Evolutionary conservation across 75 land plant species (phyloP), one percentile per base, ranked within the genome.

Genomic region (Selaginella moellendorffii): DNA sequence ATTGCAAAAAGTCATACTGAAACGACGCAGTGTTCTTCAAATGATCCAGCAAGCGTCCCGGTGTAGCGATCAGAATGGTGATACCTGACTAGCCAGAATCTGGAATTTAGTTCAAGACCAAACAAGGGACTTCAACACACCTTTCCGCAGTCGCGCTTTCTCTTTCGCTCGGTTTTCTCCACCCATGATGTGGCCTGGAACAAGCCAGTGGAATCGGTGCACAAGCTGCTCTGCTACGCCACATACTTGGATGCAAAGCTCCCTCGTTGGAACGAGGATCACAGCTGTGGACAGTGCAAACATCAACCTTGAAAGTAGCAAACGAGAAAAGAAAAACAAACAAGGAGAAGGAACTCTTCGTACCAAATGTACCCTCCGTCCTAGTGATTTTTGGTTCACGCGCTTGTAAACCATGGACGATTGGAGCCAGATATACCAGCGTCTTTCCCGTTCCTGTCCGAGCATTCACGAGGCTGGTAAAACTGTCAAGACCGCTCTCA

Each of bases 391-490:
- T 67, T 54, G 80, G 79, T 52, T 27, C 24, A 54, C 29, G 67
- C 30, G 70, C 71, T 65, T 85, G 90, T 54, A 92, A 65, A n/a
- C 78, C 79, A 61, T 88, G 81, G 52, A 92, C 72, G 52, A 92
- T 80, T 0, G 97, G 97, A 28, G 90, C 95, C 42, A 92, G 76
- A 63, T 92, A 92, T 14, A 82, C 86, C 14, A 92, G 58, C 5
- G 97, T 92, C 72, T 92, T 92, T 21, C 97, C 97, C 20, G 97
- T 85, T 1, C 97, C 97, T 46, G 97, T 92, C 17, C 82, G 83
- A 5, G 97, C 95, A 85, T 92, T 92, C 53, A 92, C 90, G 42
- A 92, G 83, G 29, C 97, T 91, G 27, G 26, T 36, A 36, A 5
- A 5, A 36, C 5, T 36, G 46, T 36, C 14, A 36, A 5, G 14